A percentile compares a stretch with the other conserved stretches of the same genome.
phyloP scores from a whole-genome alignment of 495 filamentous ascomycete genomes.

The Bacidia gigantensis region DNA sequence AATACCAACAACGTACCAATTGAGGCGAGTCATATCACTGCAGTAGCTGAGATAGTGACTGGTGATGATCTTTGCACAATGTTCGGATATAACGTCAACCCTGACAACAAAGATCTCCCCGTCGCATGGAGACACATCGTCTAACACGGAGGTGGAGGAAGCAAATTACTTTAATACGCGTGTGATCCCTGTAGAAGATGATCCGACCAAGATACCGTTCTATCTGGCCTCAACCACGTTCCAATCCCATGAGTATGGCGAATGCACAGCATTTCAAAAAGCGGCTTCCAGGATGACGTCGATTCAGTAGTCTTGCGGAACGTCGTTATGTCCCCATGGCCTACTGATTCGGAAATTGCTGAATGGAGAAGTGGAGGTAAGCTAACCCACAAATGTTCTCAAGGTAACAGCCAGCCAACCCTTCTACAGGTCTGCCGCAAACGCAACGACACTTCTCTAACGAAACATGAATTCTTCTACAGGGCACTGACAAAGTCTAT shows the following conservation, averaged over 20 bases:
- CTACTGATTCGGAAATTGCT: slow-evolving; percentile 21
- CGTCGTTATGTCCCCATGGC: slow-evolving; percentile 31
- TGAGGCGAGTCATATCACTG: slow-evolving; percentile 31
- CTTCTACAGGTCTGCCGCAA: slow-evolving; percentile 18
- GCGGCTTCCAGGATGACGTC: slow-evolving; percentile 19
- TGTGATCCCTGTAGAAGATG: slow-evolving; percentile 27
- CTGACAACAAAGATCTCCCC: slow-evolving; percentile 9
- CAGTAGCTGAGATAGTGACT: slow-evolving; percentile 27
- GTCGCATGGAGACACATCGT: slow-evolving; percentile 31
- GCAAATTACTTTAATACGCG: slow-evolving; percentile 35
- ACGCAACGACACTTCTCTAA: slow-evolving; percentile 18
- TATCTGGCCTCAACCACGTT: slow-evolving; percentile 35
- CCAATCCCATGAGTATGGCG: slow-evolving; percentile 25
- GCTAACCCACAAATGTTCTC: neutral
- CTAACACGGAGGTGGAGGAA: slow-evolving; percentile 34
- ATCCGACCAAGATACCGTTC: slow-evolving; percentile 26
- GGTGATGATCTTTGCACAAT: slow-evolving; percentile 32
- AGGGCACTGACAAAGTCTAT: slow-evolving; percentile 23
- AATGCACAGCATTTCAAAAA: slow-evolving; percentile 28
- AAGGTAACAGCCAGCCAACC: no score
- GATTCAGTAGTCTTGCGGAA: slow-evolving; percentile 29
- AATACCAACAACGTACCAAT: slow-evolving; percentile 37
- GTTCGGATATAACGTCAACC: slow-evolving; percentile 29
- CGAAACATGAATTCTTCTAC: slow-evolving; percentile 24
- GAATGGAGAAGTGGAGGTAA: slow-evolving; percentile 22